Evolutionary conservation across 2,329 filamentous ascomycete species (phyloP), one percentile per base, ranked within the genome.

Genomic region (Dothideomycetes sp.): DNA sequence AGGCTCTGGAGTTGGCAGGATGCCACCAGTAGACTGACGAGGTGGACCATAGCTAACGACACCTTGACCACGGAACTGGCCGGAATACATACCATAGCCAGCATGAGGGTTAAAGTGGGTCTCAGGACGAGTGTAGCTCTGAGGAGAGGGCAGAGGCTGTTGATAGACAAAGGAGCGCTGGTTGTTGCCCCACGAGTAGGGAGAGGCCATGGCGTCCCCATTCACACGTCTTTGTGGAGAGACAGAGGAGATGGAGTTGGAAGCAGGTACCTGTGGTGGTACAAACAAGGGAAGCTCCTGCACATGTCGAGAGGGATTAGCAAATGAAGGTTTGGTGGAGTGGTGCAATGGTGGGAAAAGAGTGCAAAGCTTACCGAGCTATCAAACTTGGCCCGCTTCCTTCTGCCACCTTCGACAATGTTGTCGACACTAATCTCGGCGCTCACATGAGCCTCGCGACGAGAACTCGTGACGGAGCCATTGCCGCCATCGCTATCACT

Each of bases 381-480:
- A 62, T 96, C 89, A 66, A 81, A 81, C 64, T 94, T 95, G 53
- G 89, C 85, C 56, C 87, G 79, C 70, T 96, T 95, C 58, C 91
- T 81, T 62, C 91, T 81, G 50, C 89, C 88, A 56, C 93, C 91
- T 64, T 96, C 89, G 45, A 98, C 84, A 61, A 98, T 96, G 59
- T 98, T 98, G 52, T 95, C 88, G 51, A 95, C 77, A 59, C 89
- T 96, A 56, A 98, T 98, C 52, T 98, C 91, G 12, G 91, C 94
- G 58, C 86, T 95, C 36, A 85, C 87, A 53, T 94, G 77, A 48
- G 86, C 82, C 54, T 95, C 88, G 59, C 83, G 83, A 53, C 83
- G 80, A 43, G 81, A 81, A 49, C 74, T 74, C 12, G 70, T 69
- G 36, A 82, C 72, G 40, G 85, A 88, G 49, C 77, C 81, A 45